A percentile compares a stretch with the other conserved stretches of the same genome.
Conservation (phyloP, 176 grass and related monocot species). For the Oryza punctata region DNA sequence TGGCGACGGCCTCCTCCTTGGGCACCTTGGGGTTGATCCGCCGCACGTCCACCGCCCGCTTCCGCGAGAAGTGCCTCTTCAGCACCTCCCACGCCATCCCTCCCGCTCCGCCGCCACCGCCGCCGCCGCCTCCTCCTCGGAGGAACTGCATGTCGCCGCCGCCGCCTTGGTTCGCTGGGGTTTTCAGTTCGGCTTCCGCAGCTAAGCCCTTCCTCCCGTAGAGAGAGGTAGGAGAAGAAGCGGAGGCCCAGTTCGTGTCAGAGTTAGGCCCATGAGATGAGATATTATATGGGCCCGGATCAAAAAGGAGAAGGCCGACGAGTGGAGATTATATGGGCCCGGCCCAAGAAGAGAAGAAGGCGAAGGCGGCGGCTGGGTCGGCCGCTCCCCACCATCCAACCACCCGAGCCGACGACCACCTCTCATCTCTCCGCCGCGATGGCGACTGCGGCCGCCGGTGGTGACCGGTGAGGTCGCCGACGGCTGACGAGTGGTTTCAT, state of each 20-base stretch:
- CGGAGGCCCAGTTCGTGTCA: background rate
- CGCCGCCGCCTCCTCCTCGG: constrained; percentile 37
- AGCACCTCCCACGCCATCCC: constrained; percentile 40
- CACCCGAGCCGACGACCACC: background rate
- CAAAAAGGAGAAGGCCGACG: background rate
- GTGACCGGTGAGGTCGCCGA: background rate
- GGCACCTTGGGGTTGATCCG: constrained; percentile 89
- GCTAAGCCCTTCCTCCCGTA: background rate
- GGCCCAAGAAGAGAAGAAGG: no score
- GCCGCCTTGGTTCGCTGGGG: constrained; percentile 31
- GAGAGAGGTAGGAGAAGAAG: background rate
- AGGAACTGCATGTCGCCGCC: constrained; percentile 57
- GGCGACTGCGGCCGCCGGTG: constrained; percentile 6
- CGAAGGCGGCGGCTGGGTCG: background rate
- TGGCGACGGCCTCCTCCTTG: constrained; percentile 73
- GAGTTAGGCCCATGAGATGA: no score
- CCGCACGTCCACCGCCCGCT: constrained; percentile 56
- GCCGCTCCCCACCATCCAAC: constrained; percentile 1
- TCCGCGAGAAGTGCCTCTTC: constrained; percentile 67
- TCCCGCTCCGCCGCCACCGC: background rate
- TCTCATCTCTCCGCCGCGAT: constrained; percentile 25
- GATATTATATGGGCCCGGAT: background rate
- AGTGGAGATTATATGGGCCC: no score
- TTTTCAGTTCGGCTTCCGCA: background rate
- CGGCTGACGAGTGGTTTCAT: background rate